Evolutionary conservation across 2,329 filamentous ascomycete genomes (phyloP), one percentile per base, ranked within the genome.

Genomic region (Arthrinium puccinioides): DNA sequence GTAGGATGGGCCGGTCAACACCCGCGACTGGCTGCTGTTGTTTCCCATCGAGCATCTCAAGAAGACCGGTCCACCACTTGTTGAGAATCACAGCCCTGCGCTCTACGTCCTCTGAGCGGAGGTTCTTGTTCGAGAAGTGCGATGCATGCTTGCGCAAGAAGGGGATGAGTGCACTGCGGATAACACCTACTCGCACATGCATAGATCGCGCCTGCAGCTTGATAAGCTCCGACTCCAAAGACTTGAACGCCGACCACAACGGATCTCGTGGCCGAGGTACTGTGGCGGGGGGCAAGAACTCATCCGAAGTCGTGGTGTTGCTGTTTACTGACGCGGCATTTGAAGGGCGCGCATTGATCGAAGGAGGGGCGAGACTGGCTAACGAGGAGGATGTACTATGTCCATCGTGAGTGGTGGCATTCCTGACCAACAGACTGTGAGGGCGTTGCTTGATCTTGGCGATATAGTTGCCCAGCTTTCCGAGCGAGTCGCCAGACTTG

Each of bases 11-110:
- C 21, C 87, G 73, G 52, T 95, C 89, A n/a, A 87, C 82, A 9
- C 86, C 86, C 2, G 87, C 80, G 11, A 95, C 80, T 4, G 84
- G 82, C 50, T 87, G 83, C 34, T 70, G 60, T 39, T 41, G 49
- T 48, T 40, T 62, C 46, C 83, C 84, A 46, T 88, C 81, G 18
- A 95, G 73, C 67, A 94, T 79, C 42, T 92, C 87, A 39, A 95
- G 63, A 26, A 95, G 66, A 2, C 77, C 81, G 29, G 72, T 82
- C 89, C 89, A 96, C 89, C 89, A 96, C 54, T 86, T 89, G 56
- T 92, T 87, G 40, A 95, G 64, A 32, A 94, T 86, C 30, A 79
- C 79, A 3, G 84, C 76, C 42, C 89, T 75, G 24, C 84, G 76
- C 51, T 96, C 88, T 30, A 95, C 62, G 55, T 94, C 87, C 62